Evolutionary conservation across 768 basidiomycete species (phyloP).

Genomic region (Lactarius evosmus): DNA sequence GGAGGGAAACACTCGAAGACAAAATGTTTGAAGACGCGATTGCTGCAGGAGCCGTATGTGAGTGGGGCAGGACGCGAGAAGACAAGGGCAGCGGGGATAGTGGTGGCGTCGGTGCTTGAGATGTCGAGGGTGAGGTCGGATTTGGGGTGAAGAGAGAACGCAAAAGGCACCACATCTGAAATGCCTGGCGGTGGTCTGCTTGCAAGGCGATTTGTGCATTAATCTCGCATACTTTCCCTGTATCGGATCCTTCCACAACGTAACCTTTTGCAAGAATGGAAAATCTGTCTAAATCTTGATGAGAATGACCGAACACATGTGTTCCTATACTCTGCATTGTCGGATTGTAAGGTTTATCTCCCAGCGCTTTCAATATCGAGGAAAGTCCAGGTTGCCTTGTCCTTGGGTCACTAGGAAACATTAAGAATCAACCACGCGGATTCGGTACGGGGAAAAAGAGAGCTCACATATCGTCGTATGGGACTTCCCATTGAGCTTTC

Average conservation of each 20-base stretch:
- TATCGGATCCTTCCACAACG: slow-evolving; percentile 48
- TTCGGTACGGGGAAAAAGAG: not conserved
- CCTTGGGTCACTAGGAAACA: slow-evolving; percentile 40
- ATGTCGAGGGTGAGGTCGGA: slow-evolving; percentile 35
- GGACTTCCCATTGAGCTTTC: slow-evolving; percentile 55
- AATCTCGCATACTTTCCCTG: slow-evolving; percentile 47
- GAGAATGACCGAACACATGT: slow-evolving; percentile 38
- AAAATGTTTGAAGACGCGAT: slow-evolving; percentile 33
- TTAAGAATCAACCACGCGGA: not conserved
- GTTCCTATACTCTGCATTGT: slow-evolving; percentile 57
- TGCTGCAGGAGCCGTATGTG: slow-evolving; percentile 43
- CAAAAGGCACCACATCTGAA: slow-evolving; percentile 67
- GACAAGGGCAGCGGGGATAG: slow-evolving; percentile 29
- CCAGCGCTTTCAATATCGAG: slow-evolving; percentile 50
- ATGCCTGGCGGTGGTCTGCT: slow-evolving; percentile 52
- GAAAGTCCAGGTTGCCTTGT: slow-evolving; percentile 30
- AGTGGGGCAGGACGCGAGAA: slow-evolving; percentile 36
- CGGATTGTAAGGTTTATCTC: slow-evolving; percentile 53
- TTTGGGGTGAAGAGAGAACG: slow-evolving; percentile 49
- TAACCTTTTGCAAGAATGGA: slow-evolving; percentile 62
- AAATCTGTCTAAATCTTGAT: slow-evolving; percentile 49
- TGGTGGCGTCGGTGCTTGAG: slow-evolving; percentile 30
- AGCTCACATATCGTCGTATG: slow-evolving; percentile 71
- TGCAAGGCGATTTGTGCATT: slow-evolving; percentile 65
- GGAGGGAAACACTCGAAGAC: slow-evolving; percentile 30